Conservation (phyloP, 306 rosid species). For the Prinsepia uniflora region DNA sequence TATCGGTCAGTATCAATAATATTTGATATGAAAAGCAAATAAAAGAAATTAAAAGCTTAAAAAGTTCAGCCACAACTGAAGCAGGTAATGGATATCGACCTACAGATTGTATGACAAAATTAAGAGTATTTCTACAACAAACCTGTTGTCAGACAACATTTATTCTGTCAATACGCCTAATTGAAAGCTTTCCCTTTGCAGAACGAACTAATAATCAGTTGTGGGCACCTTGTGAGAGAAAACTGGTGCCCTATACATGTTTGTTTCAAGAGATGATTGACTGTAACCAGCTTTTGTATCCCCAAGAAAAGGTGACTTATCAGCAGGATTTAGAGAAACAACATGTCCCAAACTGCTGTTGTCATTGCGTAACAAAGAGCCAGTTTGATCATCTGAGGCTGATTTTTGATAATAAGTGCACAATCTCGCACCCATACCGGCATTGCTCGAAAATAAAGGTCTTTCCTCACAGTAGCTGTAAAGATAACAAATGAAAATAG, state of each 20-base stretch:
- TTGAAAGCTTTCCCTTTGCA: slow-evolving; percentile 82
- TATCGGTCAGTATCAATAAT: neutral
- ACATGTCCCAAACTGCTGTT: slow-evolving; percentile 71
- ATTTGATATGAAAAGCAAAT: neutral
- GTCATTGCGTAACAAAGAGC: slow-evolving; percentile 58
- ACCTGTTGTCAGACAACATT: slow-evolving; percentile 97
- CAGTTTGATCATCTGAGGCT: slow-evolving; percentile 83
- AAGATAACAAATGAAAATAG: slow-evolving; percentile 25
- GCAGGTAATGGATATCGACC: neutral
- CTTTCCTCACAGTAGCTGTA: slow-evolving; percentile 95
- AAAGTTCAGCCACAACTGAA: neutral
- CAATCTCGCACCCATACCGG: slow-evolving; percentile 93
- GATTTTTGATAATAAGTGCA: slow-evolving; percentile 91
- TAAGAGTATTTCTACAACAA: slow-evolving; percentile 23
- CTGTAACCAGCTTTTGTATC: slow-evolving; percentile 77
- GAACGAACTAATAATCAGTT: slow-evolving; percentile 95
- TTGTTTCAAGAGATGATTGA: slow-evolving; percentile 92
- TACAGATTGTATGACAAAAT: neutral
- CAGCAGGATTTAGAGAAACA: slow-evolving; percentile 79
- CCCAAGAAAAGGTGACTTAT: slow-evolving; percentile 94
- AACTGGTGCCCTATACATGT: slow-evolving; percentile 93
- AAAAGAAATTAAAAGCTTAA: neutral
- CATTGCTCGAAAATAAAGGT: slow-evolving; percentile 87
- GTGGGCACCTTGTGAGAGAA: slow-evolving; percentile 80
- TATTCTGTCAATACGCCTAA: slow-evolving; percentile 83